These are phyloP conservation scores for Kalanchoe fedtschenkoi DNA, from an alignment of 164 flowering plant genomes.

Conservation along the genomic window DNA sequence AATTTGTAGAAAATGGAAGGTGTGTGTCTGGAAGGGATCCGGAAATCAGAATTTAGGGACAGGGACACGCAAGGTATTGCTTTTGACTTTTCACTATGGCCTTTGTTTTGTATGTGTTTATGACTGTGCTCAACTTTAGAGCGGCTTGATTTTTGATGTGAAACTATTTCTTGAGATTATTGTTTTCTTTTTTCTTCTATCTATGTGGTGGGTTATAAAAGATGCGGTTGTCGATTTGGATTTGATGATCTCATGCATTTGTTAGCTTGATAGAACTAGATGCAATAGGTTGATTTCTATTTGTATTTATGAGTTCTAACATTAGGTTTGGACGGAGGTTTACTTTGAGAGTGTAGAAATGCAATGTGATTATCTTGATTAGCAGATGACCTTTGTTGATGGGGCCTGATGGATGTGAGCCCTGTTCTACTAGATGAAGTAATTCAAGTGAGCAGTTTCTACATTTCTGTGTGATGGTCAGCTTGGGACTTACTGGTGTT, in stretches of 20 bases:
- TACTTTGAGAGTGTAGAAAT: background rate
- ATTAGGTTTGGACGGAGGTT: too few species aligned
- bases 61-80: slow-evolving; percentile 26
- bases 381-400: background rate
- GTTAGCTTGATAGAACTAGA: too few species aligned
- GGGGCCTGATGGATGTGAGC: background rate
- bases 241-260: too few species aligned
- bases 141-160: background rate
- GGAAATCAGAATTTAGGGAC: slow-evolving; percentile 11
- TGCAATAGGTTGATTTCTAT: too few species aligned
- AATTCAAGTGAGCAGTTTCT: background rate
- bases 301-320: too few species aligned
- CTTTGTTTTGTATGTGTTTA: background rate
- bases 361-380: background rate
- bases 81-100: background rate
- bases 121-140: background rate
- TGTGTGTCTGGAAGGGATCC: slow-evolving; percentile 39
- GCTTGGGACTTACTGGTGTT: background rate
- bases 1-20: slow-evolving; percentile 34
- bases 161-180: background rate
- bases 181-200: background rate
- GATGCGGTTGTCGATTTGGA: background rate
- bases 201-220: background rate
- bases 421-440: too few species aligned
- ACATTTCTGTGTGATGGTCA: background rate